Evolutionary conservation across 2,329 filamentous ascomycete species (phyloP).

Genomic region (Juglanconis oblonga): DNA sequence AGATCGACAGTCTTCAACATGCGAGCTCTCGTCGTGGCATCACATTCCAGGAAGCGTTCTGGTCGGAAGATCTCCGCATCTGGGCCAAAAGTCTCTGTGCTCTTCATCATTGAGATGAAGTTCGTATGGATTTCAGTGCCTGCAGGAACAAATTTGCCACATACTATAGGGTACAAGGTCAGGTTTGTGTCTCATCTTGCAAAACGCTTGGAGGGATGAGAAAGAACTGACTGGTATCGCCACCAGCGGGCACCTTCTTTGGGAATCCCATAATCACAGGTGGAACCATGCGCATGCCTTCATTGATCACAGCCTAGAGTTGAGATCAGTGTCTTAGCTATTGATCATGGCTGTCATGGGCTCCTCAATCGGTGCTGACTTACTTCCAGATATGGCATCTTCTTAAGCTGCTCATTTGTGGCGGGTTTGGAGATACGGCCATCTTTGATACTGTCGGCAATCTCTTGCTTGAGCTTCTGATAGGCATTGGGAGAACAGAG

Average conservation of each 20-base stretch:
- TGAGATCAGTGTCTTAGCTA: background rate
- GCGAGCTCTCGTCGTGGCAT: conserved; percentile 24
- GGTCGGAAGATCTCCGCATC: conserved; percentile 37
- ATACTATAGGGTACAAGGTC: conserved; percentile 5
- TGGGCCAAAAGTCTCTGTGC: conserved; percentile 26
- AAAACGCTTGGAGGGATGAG: background rate
- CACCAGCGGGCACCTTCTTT: conserved; percentile 23
- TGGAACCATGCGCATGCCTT: conserved; percentile 31
- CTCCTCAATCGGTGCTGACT: background rate
- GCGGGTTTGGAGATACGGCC: conserved; percentile 31
- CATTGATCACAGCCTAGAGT: conserved; percentile 29
- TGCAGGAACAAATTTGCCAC: conserved; percentile 29
- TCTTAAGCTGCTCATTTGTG: conserved; percentile 21
- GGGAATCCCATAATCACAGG: conserved; percentile 25
- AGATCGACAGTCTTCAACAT: conserved; percentile 33
- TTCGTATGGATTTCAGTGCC: conserved; percentile 32
- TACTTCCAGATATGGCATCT: conserved; percentile 29
- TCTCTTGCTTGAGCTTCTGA: conserved; percentile 29
- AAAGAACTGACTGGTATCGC: conserved; percentile 19
- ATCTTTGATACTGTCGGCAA: conserved; percentile 38
- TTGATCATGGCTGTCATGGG: background rate
- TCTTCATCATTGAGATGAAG: conserved; percentile 28
- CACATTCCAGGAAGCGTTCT: conserved; percentile 38
- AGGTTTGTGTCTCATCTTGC: background rate
- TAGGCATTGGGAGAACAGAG: conserved; percentile 40